These are phyloP conservation scores for Mycosphaerella sp. DNA, from an alignment of 2,329 filamentous ascomycete species.

Conservation along the genomic window DNA sequence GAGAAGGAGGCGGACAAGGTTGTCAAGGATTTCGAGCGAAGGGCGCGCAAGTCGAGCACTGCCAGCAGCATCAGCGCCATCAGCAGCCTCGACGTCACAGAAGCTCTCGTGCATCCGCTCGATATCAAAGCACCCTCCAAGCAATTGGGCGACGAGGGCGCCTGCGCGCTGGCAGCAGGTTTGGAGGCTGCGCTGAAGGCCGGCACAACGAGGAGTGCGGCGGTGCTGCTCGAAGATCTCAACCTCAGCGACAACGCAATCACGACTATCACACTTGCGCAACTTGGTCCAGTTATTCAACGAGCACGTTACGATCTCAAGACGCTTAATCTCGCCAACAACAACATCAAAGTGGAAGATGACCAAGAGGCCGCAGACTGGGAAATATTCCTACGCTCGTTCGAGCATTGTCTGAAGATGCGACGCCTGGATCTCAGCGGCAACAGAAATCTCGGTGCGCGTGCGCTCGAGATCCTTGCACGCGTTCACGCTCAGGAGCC, in stretches of 20 bases:
- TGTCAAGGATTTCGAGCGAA: slow-evolving; percentile 28
- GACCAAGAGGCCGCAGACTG: slow-evolving; percentile 37
- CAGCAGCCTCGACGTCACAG: slow-evolving; percentile 11
- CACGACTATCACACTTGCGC: slow-evolving; percentile 37
- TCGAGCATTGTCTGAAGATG: slow-evolving; percentile 39
- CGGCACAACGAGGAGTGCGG: slow-evolving; percentile 22
- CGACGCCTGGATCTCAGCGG: slow-evolving; percentile 42
- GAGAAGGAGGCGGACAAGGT: slow-evolving; percentile 32
- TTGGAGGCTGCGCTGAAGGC: slow-evolving; percentile 37
- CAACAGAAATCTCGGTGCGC: slow-evolving; percentile 38
- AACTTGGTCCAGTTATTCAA: slow-evolving; percentile 38
- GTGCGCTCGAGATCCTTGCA: slow-evolving; percentile 42
- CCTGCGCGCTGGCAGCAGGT: slow-evolving; percentile 39
- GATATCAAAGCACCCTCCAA: slow-evolving; percentile 44
- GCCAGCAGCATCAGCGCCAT: slow-evolving; percentile 17
- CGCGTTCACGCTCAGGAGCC: slow-evolving; percentile 37
- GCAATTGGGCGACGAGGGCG: slow-evolving; percentile 42
- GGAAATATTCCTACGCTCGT: slow-evolving; percentile 41
- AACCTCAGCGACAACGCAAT: slow-evolving; percentile 42
- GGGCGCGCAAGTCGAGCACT: slow-evolving; percentile 28
- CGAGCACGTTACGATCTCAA: slow-evolving; percentile 41
- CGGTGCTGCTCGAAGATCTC: slow-evolving; percentile 41
- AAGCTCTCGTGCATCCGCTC: slow-evolving; percentile 26
- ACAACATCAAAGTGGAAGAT: slow-evolving; percentile 38
- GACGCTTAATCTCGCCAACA: slow-evolving; percentile 44